These are phyloP conservation scores for Gossypium arboreum DNA, from an alignment of 345 rosid species.

Conservation along the genomic window DNA sequence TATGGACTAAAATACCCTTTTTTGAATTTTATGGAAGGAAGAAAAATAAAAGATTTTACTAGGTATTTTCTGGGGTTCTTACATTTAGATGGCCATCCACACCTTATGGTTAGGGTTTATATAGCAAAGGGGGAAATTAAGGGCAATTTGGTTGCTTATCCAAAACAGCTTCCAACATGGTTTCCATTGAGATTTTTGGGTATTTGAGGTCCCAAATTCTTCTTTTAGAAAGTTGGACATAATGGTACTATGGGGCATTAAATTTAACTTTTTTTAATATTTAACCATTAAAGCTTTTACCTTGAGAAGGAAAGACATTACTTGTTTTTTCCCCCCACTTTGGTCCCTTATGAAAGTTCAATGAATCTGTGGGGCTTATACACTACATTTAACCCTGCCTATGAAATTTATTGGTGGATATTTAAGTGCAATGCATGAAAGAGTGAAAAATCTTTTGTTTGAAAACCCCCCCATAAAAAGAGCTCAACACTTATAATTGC, in stretches of 20 bases:
- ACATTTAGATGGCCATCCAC: neutral
- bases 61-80: too few relatives aligned
- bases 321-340: neutral
- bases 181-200: slow-evolving; percentile 1
- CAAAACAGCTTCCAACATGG: neutral
- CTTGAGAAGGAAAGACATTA: neutral
- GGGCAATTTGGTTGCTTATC: neutral
- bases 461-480: too few relatives aligned
- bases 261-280: neutral
- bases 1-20: too few relatives aligned
- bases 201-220: slow-evolving; percentile 7
- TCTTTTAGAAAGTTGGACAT: neutral
- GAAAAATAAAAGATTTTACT: too few relatives aligned
- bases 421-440: too few relatives aligned
- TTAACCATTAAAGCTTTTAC: neutral
- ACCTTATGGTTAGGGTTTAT: neutral
- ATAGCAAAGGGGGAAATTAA: neutral
- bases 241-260: neutral
- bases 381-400: too few relatives aligned
- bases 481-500: too few relatives aligned
- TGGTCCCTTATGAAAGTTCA: neutral
- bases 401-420: too few relatives aligned
- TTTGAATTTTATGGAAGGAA: too few relatives aligned
- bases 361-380: neutral
- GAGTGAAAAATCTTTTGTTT: too few relatives aligned